phyloP scores from a whole-genome alignment of 2,329 filamentous ascomycete species.

The Aspergillus calidoustus region DNA sequence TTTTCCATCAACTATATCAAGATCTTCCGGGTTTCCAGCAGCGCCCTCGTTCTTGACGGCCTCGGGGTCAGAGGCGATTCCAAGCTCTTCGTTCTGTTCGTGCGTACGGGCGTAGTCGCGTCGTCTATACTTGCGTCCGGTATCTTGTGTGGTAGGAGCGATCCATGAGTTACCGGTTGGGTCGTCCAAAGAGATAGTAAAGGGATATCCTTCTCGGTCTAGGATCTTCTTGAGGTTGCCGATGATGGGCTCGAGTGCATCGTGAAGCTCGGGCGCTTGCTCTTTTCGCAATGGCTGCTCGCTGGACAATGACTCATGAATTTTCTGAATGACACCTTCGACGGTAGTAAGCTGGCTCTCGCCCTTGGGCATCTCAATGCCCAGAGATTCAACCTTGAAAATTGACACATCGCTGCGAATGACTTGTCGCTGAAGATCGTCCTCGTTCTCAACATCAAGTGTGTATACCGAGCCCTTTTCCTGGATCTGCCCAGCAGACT shows the following conservation, averaged over 20 bases:
- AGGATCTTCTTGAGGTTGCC: constrained; percentile 76
- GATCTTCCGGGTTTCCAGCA: constrained; percentile 62
- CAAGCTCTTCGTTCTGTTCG: constrained; percentile 85
- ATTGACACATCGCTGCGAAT: constrained; percentile 88
- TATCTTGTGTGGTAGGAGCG: constrained; percentile 74
- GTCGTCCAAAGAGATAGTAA: constrained; percentile 87
- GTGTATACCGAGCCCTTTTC: constrained; percentile 84
- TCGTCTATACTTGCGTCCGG: constrained; percentile 88
- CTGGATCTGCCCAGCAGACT: constrained; percentile 89
- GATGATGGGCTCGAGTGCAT: constrained; percentile 78
- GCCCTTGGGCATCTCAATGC: constrained; percentile 89
- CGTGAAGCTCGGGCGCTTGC: constrained; percentile 75
- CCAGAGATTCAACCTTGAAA: constrained; percentile 87
- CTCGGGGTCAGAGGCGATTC: constrained; percentile 62
- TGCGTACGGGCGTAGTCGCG: constrained; percentile 80
- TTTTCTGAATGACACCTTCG: constrained; percentile 79
- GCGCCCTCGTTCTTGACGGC: constrained; percentile 37
- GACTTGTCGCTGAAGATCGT: constrained; percentile 83
- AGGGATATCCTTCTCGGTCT: constrained; percentile 77
- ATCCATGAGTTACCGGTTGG: constrained; percentile 97
- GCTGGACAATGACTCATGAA: constrained; percentile 78
- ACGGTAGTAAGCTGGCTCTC: constrained; percentile 92
- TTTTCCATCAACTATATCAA: constrained; percentile 89
- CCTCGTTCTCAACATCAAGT: constrained; percentile 71
- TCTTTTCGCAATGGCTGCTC: constrained; percentile 83